Conservation (phyloP, 2,329 filamentous ascomycete genomes). For the Macrophomina tecta region DNA sequence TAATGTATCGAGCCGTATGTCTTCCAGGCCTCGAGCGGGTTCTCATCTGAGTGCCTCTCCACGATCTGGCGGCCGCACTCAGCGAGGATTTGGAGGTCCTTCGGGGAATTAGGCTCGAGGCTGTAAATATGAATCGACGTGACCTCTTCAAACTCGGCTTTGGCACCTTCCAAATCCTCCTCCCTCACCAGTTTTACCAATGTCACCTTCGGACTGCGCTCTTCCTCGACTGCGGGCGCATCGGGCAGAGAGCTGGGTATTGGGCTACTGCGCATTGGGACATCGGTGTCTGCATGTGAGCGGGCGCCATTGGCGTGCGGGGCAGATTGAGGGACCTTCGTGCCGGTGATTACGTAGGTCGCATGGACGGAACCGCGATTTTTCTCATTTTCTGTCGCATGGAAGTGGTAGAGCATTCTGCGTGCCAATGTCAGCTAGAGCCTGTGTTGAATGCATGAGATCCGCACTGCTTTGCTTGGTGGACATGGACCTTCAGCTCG, state of each 20-base stretch:
- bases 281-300: slow-evolving; percentile 69
- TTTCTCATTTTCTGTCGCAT: slow-evolving; percentile 76
- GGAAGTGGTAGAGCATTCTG: slow-evolving; percentile 88
- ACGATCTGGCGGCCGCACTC: slow-evolving; percentile 69
- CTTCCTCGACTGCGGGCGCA: slow-evolving; percentile 48
- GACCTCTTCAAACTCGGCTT: slow-evolving; percentile 73
- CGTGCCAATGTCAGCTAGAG: slow-evolving; percentile 32
- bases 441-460: slow-evolving; percentile 36
- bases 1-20: slow-evolving; percentile 79
- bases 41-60: slow-evolving; percentile 62
- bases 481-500: slow-evolving; percentile 81
- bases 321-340: slow-evolving; percentile 52
- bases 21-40: slow-evolving; percentile 64
- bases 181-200: slow-evolving; percentile 73
- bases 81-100: slow-evolving; percentile 69
- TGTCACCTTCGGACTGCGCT: slow-evolving; percentile 57
- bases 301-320: slow-evolving; percentile 25
- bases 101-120: slow-evolving; percentile 70
- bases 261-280: slow-evolving; percentile 69
- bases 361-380: slow-evolving; percentile 79
- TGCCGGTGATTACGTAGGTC: slow-evolving; percentile 86
- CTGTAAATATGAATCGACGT: slow-evolving; percentile 88
- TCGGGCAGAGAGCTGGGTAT: slow-evolving; percentile 66
- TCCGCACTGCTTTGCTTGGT: slow-evolving; percentile 81
- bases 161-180: slow-evolving; percentile 71